Base-by-base conservation (phyloP, 805 yeast genomes). In the Myxozyma mucilagina region DNA sequence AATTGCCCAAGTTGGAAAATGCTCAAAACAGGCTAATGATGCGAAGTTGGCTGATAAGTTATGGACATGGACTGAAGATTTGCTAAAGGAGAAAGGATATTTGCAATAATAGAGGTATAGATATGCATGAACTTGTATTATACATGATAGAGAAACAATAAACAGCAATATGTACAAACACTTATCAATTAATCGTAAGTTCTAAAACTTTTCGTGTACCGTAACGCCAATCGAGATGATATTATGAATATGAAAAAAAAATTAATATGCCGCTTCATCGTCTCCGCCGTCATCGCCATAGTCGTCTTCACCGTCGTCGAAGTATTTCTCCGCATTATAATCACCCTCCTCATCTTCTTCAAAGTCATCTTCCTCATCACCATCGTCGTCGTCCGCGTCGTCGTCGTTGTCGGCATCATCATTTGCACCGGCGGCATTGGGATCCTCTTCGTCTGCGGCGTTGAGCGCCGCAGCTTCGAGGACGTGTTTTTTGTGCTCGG, bases 341-440 rank as follows among this genome's bases (percentile, higher is more conserved):
- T 67, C 70, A n/a, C 70, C 70, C 8, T 67, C 70, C 41, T 67
- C 70, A 41, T 67, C 70, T 36, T 67, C 70, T 18, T 67, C 70
- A 56, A 67, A 67, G 44, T 67, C 70, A 47, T 67, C 70, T 29
- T 67, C 67, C 36, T 61, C 68, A 34, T 56, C 68, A 2, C 60
- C 68, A 8, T 67, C 68, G 13, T 64, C 64, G 3, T 53, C 60
- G n/a, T 34, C 53, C 18, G 53, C 66, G 31, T 48, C 56, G 32
- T 61, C 64, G n/a, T 57, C 57, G 13, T 41, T 38, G 6, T 52
- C 60, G 32, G 29, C 66, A 13, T 60, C 55, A 29, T 54, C 48
- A 38, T 47, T 56, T 13, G 24, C 63, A 18, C 18, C 51, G 4
- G 47, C 57, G 18, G 43, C 61, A n/a, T 36, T 65, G 16, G 38